Evolutionary conservation across 192 early-diverging fungal species (phyloP).

Genomic region (Podochytrium sp.): DNA sequence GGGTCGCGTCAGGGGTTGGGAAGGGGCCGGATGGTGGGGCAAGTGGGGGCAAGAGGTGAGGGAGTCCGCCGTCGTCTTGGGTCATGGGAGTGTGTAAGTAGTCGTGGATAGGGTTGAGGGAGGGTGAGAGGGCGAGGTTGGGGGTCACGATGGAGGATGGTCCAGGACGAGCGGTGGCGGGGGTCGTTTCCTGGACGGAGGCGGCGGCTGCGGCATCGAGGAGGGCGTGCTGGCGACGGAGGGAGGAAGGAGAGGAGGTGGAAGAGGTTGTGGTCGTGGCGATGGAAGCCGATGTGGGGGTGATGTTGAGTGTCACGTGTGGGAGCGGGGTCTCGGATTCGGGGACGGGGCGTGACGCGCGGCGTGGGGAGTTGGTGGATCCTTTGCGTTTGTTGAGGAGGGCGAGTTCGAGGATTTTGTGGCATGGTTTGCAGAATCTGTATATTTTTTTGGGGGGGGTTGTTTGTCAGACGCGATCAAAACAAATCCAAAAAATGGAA

Average conservation of each 20-base stretch:
- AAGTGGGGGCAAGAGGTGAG: neutral
- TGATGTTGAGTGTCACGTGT: neutral
- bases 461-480: neutral
- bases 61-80: neutral
- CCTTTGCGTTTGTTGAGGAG: neutral
- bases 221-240: neutral
- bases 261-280: neutral
- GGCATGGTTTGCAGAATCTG: slow-evolving; percentile 19
- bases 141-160: neutral
- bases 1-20: neutral
- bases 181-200: neutral
- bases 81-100: neutral
- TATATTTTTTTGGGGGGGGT: neutral
- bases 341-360: neutral
- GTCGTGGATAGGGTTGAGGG: neutral
- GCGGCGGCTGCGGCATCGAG: no score
- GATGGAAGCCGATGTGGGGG: neutral
- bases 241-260: neutral
- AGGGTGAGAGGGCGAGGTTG: neutral
- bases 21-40: neutral
- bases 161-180: neutral
- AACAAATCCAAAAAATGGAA: neutral
- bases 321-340: neutral
- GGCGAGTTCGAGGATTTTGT: slow-evolving; percentile 4
- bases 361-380: neutral